Base-by-base conservation (phyloP, 805 yeast species). In the Zygosaccharomyces gambellarensis region DNA sequence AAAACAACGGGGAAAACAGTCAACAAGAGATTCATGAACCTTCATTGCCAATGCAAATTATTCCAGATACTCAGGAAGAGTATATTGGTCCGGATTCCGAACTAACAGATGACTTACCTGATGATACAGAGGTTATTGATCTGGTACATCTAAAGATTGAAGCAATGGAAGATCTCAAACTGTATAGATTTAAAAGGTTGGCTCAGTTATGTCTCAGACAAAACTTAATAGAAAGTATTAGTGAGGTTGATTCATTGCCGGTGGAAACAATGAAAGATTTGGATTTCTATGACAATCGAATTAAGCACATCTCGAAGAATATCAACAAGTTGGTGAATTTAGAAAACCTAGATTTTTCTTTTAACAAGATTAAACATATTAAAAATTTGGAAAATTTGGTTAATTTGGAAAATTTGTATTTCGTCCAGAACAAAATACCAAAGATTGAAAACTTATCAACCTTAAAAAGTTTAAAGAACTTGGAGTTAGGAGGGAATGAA, bases 271-370 rank as follows among this genome's bases (percentile, higher is more conserved):
- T 94, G 57, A 86, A 80, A 55, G 94, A 89, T 52, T 70, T 94
- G 50, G 99, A 94, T 67, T 74, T 90, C 29, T 94, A 94, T 64
- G 99, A 94, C 68, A 94, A 94, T 68, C 73, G 96, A 58, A 85
- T 94, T 59, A 82, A 83, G 55, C 97, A 90, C 63, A 88, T 94
- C 45, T 82, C 90, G 4, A 81, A 82, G 41, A 83, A 81, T 59
- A 63, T 89, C 17, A 80, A 77, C 52, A 79, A 80, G 43, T 77
- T 89, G 56, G 68, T 63, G 2, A 77, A 79, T 34, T 68, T 90
- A 53, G 76, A 67, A 48, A 76, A 63, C 46, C 72, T 94, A 58
- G 99, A 94, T 69, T 73, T 94, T 23, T 87, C 96, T 22, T 94
- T 94, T 71, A 94, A 94, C 68, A 87, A 84, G 63, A 87, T 92